phyloP scores from a whole-genome alignment of 768 basidiomycete species.

The Podaxis rugospora region DNA sequence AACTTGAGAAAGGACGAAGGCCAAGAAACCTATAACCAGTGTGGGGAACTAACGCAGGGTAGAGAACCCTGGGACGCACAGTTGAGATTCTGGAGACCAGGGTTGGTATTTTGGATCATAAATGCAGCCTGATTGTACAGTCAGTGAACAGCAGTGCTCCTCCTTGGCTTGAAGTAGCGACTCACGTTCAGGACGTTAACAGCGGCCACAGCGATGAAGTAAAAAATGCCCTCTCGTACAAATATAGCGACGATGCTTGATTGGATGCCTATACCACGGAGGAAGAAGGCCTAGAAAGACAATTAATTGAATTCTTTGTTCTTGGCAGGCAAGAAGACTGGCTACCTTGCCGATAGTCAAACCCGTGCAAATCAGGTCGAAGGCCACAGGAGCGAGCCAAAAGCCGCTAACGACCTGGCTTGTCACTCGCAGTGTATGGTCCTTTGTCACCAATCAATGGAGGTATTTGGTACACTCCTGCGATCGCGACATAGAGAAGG shows the following conservation, averaged over 20 bases:
- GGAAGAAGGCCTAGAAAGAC: slow-evolving; percentile 2
- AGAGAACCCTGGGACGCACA: neutral
- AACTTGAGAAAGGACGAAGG: slow-evolving; percentile 14
- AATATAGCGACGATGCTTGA: slow-evolving; percentile 13
- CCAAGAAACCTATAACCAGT: slow-evolving; percentile 10
- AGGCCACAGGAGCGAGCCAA: slow-evolving; percentile 15
- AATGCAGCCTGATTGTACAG: slow-evolving; percentile 12
- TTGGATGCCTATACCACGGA: neutral
- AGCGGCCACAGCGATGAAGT: slow-evolving; percentile 13
- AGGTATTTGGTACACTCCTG: slow-evolving; percentile 14
- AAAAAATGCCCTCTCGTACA: slow-evolving; percentile 14
- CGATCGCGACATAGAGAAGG: slow-evolving; percentile 15
- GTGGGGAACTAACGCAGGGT: neutral
- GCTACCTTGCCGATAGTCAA: slow-evolving; percentile 11
- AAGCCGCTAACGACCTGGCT: slow-evolving; percentile 15
- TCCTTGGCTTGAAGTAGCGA: neutral
- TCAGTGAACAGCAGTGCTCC: neutral
- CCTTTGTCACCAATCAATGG: slow-evolving; percentile 9
- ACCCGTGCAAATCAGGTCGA: slow-evolving; percentile 14
- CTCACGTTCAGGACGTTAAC: slow-evolving; percentile 15
- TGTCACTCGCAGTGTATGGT: slow-evolving; percentile 15
- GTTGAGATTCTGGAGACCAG: slow-evolving; percentile 15
- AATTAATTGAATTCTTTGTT: neutral
- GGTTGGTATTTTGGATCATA: slow-evolving; percentile 15
- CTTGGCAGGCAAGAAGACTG: neutral